phyloP scores from a whole-genome alignment of 176 grass and related monocot genomes.

The Cocos nucifera region DNA sequence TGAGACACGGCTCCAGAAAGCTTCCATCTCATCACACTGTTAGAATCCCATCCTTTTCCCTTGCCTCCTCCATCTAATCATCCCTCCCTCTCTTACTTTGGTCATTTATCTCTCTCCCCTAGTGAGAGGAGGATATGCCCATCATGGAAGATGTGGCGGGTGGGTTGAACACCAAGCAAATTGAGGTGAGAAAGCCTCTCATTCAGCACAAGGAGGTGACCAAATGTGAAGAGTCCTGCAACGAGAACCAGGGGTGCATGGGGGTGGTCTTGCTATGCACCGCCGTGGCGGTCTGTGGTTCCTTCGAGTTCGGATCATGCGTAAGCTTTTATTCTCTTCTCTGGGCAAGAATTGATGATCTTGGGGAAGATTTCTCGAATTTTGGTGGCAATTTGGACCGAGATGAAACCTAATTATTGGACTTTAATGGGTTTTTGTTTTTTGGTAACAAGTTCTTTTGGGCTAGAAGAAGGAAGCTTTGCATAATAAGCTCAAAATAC shows the following conservation, averaged over 20 bases:
- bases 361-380: background rate
- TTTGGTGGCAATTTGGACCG: background rate
- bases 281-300: conserved; percentile 62
- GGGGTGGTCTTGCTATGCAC: conserved; percentile 46
- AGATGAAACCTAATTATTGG: too few relatives aligned
- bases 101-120: too few relatives aligned
- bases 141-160: conserved; percentile 20
- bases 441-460: too few relatives aligned
- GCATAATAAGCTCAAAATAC: too few relatives aligned
- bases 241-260: conserved; percentile 14
- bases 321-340: conserved; percentile 19
- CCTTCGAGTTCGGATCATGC: conserved; percentile 76
- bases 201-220: conserved; percentile 2
- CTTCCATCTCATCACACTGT: too few relatives aligned
- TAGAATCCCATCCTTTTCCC: too few relatives aligned
- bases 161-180: conserved; percentile 7
- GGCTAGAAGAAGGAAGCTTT: too few relatives aligned
- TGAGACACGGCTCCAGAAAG: too few relatives aligned
- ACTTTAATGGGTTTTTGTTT: too few relatives aligned
- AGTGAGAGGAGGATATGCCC: too few relatives aligned
- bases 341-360: background rate
- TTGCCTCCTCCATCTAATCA: too few relatives aligned
- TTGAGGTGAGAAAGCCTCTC: conserved; percentile 9
- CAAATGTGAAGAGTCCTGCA: background rate
- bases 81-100: too few relatives aligned